These are phyloP conservation scores for Fraxinus albicans DNA, from an alignment of 305 asterid species.

Conservation along the genomic window DNA sequence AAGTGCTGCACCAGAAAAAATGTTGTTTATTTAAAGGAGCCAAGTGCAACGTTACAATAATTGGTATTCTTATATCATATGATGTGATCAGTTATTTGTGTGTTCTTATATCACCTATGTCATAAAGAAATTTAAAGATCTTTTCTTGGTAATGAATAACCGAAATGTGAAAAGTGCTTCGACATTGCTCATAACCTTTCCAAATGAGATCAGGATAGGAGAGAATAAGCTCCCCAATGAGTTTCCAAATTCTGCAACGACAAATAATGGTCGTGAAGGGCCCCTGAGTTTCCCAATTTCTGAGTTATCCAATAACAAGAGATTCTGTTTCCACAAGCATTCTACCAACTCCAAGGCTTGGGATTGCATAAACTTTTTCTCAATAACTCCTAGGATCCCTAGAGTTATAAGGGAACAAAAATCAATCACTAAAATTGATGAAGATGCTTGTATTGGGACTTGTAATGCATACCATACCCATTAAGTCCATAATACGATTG, in stretches of 20 bases:
- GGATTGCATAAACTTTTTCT: not conserved
- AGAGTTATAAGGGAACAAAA: not conserved
- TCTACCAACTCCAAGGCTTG: not conserved
- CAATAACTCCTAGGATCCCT: not conserved
- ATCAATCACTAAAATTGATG: not conserved
- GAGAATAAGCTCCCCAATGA: not conserved
- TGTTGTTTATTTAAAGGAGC: not conserved
- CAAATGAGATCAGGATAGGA: not conserved
- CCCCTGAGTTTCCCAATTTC: not conserved
- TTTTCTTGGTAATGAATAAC: not conserved
- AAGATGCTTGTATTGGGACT: not conserved
- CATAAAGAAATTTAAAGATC: not conserved
- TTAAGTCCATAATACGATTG: not conserved
- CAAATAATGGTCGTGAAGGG: not conserved
- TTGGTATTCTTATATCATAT: not conserved
- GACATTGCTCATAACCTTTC: not conserved
- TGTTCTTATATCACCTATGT: not conserved
- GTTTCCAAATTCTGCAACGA: not conserved
- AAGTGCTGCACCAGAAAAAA: too few relatives aligned
- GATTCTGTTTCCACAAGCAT: not conserved
- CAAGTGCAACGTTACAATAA: not conserved
- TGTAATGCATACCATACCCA: too few relatives aligned
- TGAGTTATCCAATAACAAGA: not conserved
- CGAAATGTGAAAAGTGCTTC: not conserved
- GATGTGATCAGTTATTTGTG: not conserved